Percentiles rank a stretch among this genome's conserved stretches.
Conservation (phyloP, 1,284 basidiomycete genomes). For the Ceratobasidium sp. region DNA sequence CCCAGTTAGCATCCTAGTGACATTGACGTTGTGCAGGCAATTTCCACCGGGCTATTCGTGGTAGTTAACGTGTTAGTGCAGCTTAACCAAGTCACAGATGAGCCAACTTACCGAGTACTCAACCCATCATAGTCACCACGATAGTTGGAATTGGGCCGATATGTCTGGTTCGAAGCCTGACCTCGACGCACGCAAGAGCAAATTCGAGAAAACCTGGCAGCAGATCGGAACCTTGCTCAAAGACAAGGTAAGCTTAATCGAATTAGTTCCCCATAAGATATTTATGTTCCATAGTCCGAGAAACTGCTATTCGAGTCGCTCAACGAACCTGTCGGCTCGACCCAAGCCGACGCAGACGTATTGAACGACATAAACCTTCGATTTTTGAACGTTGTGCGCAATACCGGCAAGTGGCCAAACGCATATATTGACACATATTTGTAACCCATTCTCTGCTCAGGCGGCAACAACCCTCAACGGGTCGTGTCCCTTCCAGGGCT, state of each 20-base stretch:
- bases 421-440: not conserved
- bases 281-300: constrained; percentile 24
- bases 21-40: not conserved
- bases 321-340: constrained; percentile 44
- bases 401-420: constrained; percentile 30
- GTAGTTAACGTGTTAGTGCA: constrained; percentile 30
- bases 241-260: constrained; percentile 30
- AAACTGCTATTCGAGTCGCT: constrained; percentile 45
- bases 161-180: constrained; percentile 22
- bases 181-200: constrained; percentile 33
- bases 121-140: constrained; percentile 43
- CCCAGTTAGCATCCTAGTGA: not conserved
- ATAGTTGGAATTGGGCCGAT: constrained; percentile 47
- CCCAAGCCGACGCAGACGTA: constrained; percentile 30
- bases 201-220: constrained; percentile 45
- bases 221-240: constrained; percentile 43
- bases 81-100: not conserved
- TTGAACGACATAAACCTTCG: constrained; percentile 40
- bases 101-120: not conserved
- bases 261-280: not conserved
- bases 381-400: constrained; percentile 46
- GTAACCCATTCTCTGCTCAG: too few species aligned
- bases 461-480: constrained; percentile 34
- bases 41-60: not conserved
- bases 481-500: constrained; percentile 31